phyloP scores from a whole-genome alignment of 2,329 filamentous ascomycete species.

The Xylariaceae sp. region DNA sequence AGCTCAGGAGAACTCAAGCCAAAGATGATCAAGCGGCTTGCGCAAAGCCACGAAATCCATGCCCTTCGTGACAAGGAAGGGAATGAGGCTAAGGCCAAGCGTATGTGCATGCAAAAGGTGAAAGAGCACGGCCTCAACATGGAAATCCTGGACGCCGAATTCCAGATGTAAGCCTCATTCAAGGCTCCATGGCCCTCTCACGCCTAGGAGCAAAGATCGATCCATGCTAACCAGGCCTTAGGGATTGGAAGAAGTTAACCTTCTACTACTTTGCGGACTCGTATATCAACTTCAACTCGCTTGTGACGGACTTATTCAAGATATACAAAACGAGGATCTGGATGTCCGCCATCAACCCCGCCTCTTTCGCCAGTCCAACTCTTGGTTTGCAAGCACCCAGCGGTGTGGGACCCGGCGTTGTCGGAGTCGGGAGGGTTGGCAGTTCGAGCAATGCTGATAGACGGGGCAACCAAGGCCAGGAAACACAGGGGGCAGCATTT shows the following conservation, averaged over 20 bases:
- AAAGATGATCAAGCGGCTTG: slow-evolving; percentile 93
- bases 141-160: slow-evolving; percentile 98
- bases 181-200: no score
- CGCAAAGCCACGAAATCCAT: slow-evolving; percentile 84
- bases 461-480: slow-evolving; percentile 41
- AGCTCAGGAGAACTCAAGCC: slow-evolving; percentile 76
- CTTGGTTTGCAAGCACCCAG: slow-evolving; percentile 66
- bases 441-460: slow-evolving; percentile 41
- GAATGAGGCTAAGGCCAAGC: slow-evolving; percentile 94
- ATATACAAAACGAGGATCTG: slow-evolving; percentile 99
- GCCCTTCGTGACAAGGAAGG: slow-evolving; percentile 91
- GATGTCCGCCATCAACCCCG: slow-evolving; percentile 99
- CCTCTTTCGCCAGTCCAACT: slow-evolving; percentile 80
- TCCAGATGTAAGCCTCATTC: slow-evolving; percentile 94
- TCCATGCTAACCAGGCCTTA: slow-evolving; percentile 38
- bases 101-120: slow-evolving; percentile 94
- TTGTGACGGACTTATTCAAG: slow-evolving; percentile 97
- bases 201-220: no score
- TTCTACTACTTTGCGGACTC: slow-evolving; percentile 98
- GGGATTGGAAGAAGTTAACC: slow-evolving; percentile 98
- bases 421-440: slow-evolving; percentile 50
- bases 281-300: slow-evolving; percentile 98
- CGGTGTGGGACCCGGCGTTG: slow-evolving; percentile 59
- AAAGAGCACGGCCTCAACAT: slow-evolving; percentile 91
- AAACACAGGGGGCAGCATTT: slow-evolving; percentile 35